These are phyloP conservation scores for Annulohypoxylon maeteangense DNA, from an alignment of 495 filamentous ascomycete species.

Conservation along the genomic window DNA sequence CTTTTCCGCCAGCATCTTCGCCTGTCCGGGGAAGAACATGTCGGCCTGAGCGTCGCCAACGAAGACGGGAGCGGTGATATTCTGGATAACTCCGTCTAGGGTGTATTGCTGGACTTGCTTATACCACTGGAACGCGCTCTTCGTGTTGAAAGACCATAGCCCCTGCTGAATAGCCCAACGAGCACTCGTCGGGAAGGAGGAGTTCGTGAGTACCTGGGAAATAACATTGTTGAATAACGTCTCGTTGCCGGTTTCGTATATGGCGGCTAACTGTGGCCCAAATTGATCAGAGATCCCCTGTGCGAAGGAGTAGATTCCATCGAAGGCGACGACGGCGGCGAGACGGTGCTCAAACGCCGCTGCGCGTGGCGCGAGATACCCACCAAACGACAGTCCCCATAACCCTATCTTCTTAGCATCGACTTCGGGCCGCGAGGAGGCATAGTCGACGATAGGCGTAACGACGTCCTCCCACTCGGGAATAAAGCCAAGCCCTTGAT, in stretches of 20 bases:
- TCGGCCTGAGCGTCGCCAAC: constrained; percentile 52
- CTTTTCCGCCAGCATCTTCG: constrained; percentile 44
- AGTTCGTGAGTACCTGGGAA: background rate
- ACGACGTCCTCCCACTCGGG: constrained; percentile 60
- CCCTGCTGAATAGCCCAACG: constrained; percentile 56
- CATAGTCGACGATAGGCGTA: constrained; percentile 58
- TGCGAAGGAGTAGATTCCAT: constrained; percentile 50
- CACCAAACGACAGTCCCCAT: constrained; percentile 54
- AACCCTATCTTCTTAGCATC: constrained; percentile 46
- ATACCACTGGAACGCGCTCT: constrained; percentile 48
- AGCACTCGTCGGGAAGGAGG: constrained; percentile 5
- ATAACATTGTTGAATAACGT: constrained; percentile 28
- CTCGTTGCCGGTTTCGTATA: constrained; percentile 21
- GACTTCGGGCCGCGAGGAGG: constrained; percentile 41
- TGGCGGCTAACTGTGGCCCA: constrained; percentile 12
- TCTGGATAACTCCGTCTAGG: constrained; percentile 43
- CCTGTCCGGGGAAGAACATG: constrained; percentile 50
- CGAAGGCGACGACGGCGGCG: constrained; percentile 52
- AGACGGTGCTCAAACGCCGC: constrained; percentile 59
- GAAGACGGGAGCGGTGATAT: constrained; percentile 51
- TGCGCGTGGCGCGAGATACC: constrained; percentile 51
- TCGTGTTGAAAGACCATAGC: constrained; percentile 53
- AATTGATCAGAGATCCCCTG: constrained; percentile 16
- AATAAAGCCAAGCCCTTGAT: constrained; percentile 61
- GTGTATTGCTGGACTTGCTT: constrained; percentile 34